These are phyloP conservation scores for Tillandsia leiboldiana DNA, from an alignment of 176 grass and related monocot genomes.

Conservation along the genomic window DNA sequence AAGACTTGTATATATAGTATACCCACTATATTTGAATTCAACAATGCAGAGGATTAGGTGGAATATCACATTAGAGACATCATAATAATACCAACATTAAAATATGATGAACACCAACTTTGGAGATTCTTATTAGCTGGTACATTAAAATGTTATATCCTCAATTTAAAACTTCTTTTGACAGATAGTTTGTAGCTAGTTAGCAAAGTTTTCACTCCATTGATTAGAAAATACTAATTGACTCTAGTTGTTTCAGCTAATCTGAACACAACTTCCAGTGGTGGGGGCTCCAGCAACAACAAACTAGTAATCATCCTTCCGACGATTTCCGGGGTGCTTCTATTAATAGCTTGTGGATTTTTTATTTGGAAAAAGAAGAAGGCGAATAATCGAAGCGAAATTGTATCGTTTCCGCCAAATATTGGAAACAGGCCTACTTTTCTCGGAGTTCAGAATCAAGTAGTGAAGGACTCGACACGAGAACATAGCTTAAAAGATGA, in stretches of 20 bases:
- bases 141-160: too few relatives aligned
- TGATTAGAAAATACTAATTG: neutral
- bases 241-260: neutral
- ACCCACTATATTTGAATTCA: neutral
- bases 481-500: constrained; percentile 31
- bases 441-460: constrained; percentile 6
- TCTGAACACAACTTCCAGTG: constrained; percentile 21
- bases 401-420: neutral
- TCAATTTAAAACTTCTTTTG: too few relatives aligned
- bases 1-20: neutral
- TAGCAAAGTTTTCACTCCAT: neutral
- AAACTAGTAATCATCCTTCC: constrained; percentile 11
- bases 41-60: neutral
- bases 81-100: too few relatives aligned
- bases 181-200: neutral
- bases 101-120: too few relatives aligned
- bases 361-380: constrained; percentile 28
- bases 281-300: constrained; percentile 16
- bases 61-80: neutral
- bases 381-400: constrained; percentile 24
- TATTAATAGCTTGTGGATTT: constrained; percentile 8
- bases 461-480: constrained; percentile 17
- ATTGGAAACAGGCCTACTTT: neutral
- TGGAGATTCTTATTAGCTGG: too few relatives aligned
- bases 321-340: constrained; percentile 18